Percentiles rank a stretch among this genome's conserved stretches.
phyloP scores from a whole-genome alignment of 2,329 filamentous ascomycete genomes.

The Aspergillus sp. region DNA sequence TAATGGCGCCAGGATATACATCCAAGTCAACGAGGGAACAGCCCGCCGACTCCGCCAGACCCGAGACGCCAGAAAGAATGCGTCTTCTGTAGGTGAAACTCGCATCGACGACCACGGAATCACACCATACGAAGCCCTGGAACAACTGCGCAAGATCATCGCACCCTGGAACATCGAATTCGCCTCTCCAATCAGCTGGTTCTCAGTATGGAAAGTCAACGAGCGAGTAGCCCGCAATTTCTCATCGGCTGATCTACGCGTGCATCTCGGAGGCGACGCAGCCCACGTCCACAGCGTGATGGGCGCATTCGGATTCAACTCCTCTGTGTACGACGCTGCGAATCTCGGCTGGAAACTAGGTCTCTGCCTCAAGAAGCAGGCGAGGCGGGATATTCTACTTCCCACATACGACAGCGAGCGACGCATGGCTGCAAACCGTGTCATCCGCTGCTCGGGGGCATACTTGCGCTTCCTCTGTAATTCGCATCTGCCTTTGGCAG shows the following conservation, averaged over 20 bases:
- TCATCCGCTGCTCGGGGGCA: neutral
- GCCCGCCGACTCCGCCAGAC: neutral
- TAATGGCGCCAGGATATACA: neutral
- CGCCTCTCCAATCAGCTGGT: conserved; percentile 6
- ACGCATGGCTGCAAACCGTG: neutral
- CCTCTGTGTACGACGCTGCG: neutral
- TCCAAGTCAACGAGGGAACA: conserved; percentile 1
- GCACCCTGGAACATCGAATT: conserved; percentile 4
- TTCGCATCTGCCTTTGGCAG: neutral
- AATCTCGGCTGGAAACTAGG: conserved; percentile 3
- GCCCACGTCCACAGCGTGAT: conserved; percentile 4
- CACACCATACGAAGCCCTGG: neutral
- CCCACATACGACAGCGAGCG: conserved; percentile 3
- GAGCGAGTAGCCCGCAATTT: neutral
- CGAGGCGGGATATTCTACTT: neutral
- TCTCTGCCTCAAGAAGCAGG: neutral
- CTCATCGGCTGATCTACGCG: neutral
- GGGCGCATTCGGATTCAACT: conserved; percentile 2
- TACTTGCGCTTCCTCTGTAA: conserved; percentile 1
- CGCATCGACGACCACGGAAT: conserved; percentile 6
- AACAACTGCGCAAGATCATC: conserved; percentile 4
- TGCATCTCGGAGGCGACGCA: neutral
- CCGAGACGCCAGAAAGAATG: neutral
- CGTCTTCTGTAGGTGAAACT: neutral
- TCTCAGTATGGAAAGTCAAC: conserved; percentile 9